These are phyloP conservation scores for Arthromyces matolae DNA, from an alignment of 768 basidiomycete species.

Conservation along the genomic window DNA sequence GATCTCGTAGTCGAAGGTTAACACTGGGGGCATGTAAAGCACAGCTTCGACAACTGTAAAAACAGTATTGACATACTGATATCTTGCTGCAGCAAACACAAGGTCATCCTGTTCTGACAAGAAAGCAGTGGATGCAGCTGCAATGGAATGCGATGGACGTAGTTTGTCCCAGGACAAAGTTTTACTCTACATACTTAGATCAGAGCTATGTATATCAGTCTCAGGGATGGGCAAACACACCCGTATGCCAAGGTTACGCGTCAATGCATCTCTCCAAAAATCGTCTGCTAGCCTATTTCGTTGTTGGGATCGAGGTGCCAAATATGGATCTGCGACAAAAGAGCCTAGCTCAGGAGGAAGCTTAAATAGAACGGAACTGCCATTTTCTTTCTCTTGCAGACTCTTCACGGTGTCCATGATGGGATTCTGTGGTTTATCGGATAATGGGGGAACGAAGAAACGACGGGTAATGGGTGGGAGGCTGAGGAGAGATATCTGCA, in stretches of 20 bases:
- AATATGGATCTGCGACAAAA: conserved; percentile 20
- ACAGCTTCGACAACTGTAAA: not conserved
- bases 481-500: conserved; percentile 18
- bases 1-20: conserved; percentile 41
- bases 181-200: conserved; percentile 37
- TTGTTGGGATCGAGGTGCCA: not conserved
- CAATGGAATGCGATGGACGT: conserved; percentile 28
- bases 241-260: conserved; percentile 20
- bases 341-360: conserved; percentile 30
- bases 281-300: not conserved
- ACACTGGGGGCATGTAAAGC: conserved; percentile 35
- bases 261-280: conserved; percentile 20
- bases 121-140: conserved; percentile 46
- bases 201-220: not conserved
- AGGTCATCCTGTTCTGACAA: conserved; percentile 62
- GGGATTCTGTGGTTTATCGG: conserved; percentile 76
- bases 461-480: conserved; percentile 34
- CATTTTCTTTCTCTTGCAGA: conserved; percentile 11
- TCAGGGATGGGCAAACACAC: conserved; percentile 13
- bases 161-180: conserved; percentile 65
- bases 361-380: conserved; percentile 9
- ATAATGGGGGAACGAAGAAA: conserved; percentile 64
- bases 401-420: conserved; percentile 57
- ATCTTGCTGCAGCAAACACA: conserved; percentile 53
- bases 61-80: conserved; percentile 44